Evolutionary conservation across 257 asterid species (phyloP), one percentile per base, ranked within the genome.

Genomic region (Lantana camara): DNA sequence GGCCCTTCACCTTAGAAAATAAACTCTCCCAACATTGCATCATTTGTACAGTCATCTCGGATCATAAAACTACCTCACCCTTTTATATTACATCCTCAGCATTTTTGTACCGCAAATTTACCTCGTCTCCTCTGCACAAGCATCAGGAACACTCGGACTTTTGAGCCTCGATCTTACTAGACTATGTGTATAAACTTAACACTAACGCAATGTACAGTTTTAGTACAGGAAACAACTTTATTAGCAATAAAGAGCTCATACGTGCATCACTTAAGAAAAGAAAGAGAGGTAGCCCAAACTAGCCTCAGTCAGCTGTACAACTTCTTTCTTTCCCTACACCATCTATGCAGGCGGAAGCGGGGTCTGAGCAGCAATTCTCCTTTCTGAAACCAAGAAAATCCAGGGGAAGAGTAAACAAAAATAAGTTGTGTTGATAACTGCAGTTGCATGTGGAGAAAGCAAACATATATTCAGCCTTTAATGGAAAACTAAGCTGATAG

Each of bases 271-370:
- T 9, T 45, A 47, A 37, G 58, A 61, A 66, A 62, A 29, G 34
- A 37, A 6, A 22, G 15, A 16, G 30, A 47, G 58, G 64, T 61
- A 65, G 81, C 79, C 70, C 85, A 74, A 77, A 79, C 89, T 82
- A 79, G 82, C 85, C 82, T 80, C 70, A 74, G 85, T 84, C 79
- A 83, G 83, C 87, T 84, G 90, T 84, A 84, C 90, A 84, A 66
- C 67, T 45, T 44, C 41, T 82, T 58, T 73, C 42, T 75, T 69
- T 77, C 63, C 80, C 79, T 77, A 77, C 46, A 22, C 32, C 68
- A 9, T 50, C 79, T 82, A 79, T 14, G 68, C 75, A 20, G 73
- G 47, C 13, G 74, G 70, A 37, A 61, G 37, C 68, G 71, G 67
- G 47, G 64, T 42, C 68, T 78, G 83, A 47, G 90, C 84, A 16